phyloP scores from a whole-genome alignment of 2,329 filamentous ascomycete species.

The Aspergillus nomiae region DNA sequence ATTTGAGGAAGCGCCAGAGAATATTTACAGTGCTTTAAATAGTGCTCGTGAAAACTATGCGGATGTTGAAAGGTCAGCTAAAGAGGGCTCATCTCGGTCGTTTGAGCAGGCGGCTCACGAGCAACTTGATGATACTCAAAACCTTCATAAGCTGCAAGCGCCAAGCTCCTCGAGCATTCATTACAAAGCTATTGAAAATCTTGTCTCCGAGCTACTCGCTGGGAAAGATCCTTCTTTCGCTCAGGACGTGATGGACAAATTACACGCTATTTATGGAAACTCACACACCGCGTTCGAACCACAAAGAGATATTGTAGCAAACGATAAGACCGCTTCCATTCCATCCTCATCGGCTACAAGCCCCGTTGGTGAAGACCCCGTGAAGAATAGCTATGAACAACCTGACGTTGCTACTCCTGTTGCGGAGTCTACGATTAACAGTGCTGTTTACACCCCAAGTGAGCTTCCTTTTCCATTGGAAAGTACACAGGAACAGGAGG shows the following conservation, averaged over 20 bases:
- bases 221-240: conserved; percentile 81
- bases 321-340: not conserved
- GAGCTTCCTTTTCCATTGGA: conserved; percentile 30
- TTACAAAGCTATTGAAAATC: conserved; percentile 68
- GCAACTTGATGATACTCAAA: not conserved
- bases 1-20: not conserved
- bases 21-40: not conserved
- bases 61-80: not conserved
- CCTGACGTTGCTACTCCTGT: not conserved
- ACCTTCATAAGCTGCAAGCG: not conserved
- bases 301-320: not conserved
- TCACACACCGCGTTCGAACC: conserved; percentile 41
- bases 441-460: not conserved
- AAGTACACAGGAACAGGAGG: conserved; percentile 36
- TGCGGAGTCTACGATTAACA: not conserved
- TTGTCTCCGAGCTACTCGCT: conserved; percentile 74
- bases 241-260: conserved; percentile 73
- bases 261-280: conserved; percentile 72
- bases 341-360: not conserved
- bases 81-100: not conserved
- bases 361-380: not conserved
- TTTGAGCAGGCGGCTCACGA: conserved; percentile 51
- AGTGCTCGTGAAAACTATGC: not conserved
- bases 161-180: not conserved
- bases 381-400: not conserved